Conservation (phyloP, 225 moss, liverwort and hornwort genomes). For the Sphagnum contortum region DNA sequence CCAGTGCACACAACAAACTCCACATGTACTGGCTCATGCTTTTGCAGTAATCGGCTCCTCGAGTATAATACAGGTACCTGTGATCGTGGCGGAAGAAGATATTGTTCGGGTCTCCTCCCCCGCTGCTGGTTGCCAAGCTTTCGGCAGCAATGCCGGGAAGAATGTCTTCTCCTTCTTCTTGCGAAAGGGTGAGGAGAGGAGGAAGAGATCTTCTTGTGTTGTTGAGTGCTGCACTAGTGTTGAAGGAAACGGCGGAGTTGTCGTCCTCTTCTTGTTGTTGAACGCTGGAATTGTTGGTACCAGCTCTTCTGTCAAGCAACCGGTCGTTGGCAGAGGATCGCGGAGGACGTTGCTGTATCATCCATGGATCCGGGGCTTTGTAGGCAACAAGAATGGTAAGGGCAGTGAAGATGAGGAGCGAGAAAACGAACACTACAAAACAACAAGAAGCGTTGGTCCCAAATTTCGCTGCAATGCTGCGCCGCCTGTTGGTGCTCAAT, state of each 20-base stretch:
- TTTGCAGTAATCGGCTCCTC: slow-evolving; percentile 71
- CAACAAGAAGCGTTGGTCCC: slow-evolving; percentile 5
- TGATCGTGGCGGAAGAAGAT: slow-evolving; percentile 16
- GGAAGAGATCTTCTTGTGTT: too few species aligned
- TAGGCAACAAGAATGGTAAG: slow-evolving; percentile 47
- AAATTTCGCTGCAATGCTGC: too few species aligned
- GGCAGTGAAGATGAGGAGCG: slow-evolving; percentile 54
- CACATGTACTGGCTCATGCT: slow-evolving; percentile 66
- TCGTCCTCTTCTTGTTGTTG: slow-evolving; percentile 60
- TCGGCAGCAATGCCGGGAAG: slow-evolving; percentile 17
- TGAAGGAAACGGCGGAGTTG: slow-evolving; percentile 60
- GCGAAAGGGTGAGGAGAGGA: slow-evolving; percentile 16
- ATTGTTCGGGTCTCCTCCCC: slow-evolving; percentile 18
- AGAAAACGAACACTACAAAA: slow-evolving; percentile 58
- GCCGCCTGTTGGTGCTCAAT: too few species aligned
- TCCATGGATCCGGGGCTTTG: slow-evolving; percentile 73
- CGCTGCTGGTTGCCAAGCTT: not conserved
- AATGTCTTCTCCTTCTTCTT: slow-evolving; percentile 20
- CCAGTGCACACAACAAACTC: slow-evolving; percentile 68
- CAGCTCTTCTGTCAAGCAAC: not conserved
- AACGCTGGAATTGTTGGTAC: slow-evolving; percentile 42
- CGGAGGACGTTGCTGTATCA: slow-evolving; percentile 32
- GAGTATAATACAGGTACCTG: slow-evolving; percentile 59
- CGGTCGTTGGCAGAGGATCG: slow-evolving; percentile 17
- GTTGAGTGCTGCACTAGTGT: not conserved